These are phyloP conservation scores for Bertia moriformis DNA, from an alignment of 2,329 filamentous ascomycete species.

Conservation along the genomic window DNA sequence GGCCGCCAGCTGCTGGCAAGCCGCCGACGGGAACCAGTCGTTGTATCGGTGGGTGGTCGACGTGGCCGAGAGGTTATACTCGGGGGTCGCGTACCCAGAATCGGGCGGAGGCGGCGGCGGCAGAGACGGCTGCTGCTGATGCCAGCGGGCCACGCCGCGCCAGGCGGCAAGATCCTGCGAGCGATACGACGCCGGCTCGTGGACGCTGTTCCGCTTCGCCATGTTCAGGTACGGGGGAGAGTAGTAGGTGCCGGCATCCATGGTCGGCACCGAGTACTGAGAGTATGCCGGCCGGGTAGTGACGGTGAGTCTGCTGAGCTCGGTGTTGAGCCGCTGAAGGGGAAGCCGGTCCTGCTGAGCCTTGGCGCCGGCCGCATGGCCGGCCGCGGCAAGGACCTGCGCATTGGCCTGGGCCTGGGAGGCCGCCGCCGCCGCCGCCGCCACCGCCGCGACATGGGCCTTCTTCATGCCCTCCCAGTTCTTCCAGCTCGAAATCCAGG, in stretches of 20 bases:
- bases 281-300: conserved; percentile 12
- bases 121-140: conserved; percentile 21
- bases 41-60: conserved; percentile 39
- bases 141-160: no score
- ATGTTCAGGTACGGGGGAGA: conserved; percentile 23
- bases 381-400: no score
- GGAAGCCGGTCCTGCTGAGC: conserved; percentile 29
- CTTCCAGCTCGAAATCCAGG: conserved; percentile 46
- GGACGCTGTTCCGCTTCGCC: conserved; percentile 10
- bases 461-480: conserved; percentile 42
- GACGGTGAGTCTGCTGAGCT: conserved; percentile 12
- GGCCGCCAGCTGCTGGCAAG: conserved; percentile 26
- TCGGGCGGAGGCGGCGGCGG: conserved; percentile 43
- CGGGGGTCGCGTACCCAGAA: conserved; percentile 46
- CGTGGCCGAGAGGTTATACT: conserved; percentile 38
- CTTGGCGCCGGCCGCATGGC: no score
- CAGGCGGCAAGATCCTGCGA: conserved; percentile 28
- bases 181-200: conserved; percentile 20
- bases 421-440: no score
- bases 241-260: conserved; percentile 4
- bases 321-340: conserved; percentile 22
- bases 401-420: conserved; percentile 27
- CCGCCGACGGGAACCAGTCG: conserved; percentile 35
- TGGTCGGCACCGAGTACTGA: conserved; percentile 19
- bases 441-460: conserved; percentile 16